Evolutionary conservation across 129 eudicot species (phyloP).

Genomic region (Silybum marianum): DNA sequence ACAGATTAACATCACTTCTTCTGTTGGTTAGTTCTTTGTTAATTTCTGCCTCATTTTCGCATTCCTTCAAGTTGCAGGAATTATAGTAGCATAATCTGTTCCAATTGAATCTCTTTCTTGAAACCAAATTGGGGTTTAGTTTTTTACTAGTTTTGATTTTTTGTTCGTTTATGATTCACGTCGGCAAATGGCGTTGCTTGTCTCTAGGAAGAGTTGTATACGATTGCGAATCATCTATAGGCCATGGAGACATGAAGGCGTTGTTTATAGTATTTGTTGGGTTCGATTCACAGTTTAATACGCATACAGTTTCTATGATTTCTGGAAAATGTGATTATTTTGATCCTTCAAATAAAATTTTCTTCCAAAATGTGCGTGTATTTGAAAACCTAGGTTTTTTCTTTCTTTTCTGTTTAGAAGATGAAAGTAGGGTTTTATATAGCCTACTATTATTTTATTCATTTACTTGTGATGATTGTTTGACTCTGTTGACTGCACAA

Average conservation of each 20-base stretch:
- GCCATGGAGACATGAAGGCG: neutral
- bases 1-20: constrained; percentile 52
- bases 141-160: constrained; percentile 8
- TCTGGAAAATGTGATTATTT: constrained; percentile 14
- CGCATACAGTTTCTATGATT: neutral
- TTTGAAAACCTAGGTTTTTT: constrained; percentile 25
- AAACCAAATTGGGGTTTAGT: neutral
- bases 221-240: neutral
- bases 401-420: neutral
- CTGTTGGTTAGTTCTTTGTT: constrained; percentile 54
- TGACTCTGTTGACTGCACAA: neutral
- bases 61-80: neutral
- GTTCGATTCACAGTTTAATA: neutral
- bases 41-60: neutral
- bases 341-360: neutral
- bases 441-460: neutral
- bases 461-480: constrained; percentile 9
- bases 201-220: constrained; percentile 9
- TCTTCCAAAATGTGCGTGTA: neutral
- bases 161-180: constrained; percentile 14
- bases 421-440: neutral
- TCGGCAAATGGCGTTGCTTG: constrained; percentile 7
- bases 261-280: neutral
- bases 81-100: neutral
- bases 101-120: neutral